phyloP scores from a whole-genome alignment of 257 asterid species.

The Eucommia ulmoides region DNA sequence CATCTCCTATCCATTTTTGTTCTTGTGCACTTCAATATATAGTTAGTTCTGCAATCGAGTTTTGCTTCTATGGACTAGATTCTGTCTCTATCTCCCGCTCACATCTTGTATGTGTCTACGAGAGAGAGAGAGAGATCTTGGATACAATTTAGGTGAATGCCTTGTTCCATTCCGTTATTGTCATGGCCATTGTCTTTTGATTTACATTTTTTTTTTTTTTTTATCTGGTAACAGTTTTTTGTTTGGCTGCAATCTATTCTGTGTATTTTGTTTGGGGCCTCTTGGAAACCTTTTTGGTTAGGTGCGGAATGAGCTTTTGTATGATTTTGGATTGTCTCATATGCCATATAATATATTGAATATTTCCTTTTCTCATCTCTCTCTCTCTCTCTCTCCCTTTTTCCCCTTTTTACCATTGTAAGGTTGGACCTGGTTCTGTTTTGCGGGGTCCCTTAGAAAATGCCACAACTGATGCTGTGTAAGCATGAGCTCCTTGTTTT shows the following conservation, averaged over 20 bases:
- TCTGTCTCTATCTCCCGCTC: background rate
- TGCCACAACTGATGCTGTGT: constrained; percentile 72
- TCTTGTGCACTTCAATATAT: too few species aligned
- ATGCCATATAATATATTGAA: background rate
- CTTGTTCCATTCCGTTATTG: too few species aligned
- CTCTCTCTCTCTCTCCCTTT: constrained; percentile 13
- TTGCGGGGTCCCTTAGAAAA: constrained; percentile 84
- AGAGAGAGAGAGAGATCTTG: background rate
- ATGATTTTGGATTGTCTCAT: background rate
- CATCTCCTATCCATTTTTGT: background rate
- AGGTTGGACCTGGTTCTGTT: constrained; percentile 94
- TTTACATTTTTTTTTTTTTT: too few species aligned
- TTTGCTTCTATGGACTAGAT: too few species aligned
- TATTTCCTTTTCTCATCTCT: background rate
- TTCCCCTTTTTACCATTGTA: too few species aligned
- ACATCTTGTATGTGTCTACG: background rate
- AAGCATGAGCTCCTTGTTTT: constrained; percentile 23
- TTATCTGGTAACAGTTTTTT: background rate
- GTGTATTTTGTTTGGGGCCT: background rate
- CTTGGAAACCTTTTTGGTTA: too few species aligned
- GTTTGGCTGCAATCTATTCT: background rate
- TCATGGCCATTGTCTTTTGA: too few species aligned
- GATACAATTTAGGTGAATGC: too few species aligned
- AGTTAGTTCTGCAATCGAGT: too few species aligned
- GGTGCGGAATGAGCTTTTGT: background rate